These are phyloP conservation scores for Pseudopithomyces maydicus DNA, from an alignment of 2,329 filamentous ascomycete genomes.

Conservation along the genomic window DNA sequence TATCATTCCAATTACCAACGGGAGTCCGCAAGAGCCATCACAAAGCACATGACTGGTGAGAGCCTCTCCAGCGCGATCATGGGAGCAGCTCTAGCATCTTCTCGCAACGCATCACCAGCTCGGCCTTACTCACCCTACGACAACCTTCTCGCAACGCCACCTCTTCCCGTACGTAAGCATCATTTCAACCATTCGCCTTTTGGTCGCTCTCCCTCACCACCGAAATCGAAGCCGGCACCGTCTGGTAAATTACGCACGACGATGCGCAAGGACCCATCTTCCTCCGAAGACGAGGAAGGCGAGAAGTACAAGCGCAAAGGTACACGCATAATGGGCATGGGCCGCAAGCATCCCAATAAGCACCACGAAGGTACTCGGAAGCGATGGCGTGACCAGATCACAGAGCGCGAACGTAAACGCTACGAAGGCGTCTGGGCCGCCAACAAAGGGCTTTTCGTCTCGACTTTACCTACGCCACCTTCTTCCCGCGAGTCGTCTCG, in stretches of 20 bases:
- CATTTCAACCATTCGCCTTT: conserved; percentile 44
- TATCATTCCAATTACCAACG: conserved; percentile 49
- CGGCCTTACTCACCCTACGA: conserved; percentile 52
- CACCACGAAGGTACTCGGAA: conserved; percentile 78
- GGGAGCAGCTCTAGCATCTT: conserved; percentile 73
- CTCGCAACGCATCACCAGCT: conserved; percentile 55
- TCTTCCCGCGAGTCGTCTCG: conserved; percentile 11
- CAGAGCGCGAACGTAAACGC: conserved; percentile 72
- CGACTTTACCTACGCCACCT: conserved; percentile 19
- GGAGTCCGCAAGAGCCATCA: conserved; percentile 43
- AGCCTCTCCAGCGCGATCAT: conserved; percentile 76
- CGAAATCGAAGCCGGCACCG: conserved; percentile 37
- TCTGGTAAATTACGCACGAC: conserved; percentile 67
- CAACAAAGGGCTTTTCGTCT: conserved; percentile 65
- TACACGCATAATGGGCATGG: conserved; percentile 59
- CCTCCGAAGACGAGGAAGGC: conserved; percentile 56
- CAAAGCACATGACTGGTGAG: conserved; percentile 61
- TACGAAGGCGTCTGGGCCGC: conserved; percentile 88
- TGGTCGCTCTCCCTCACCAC: conserved; percentile 45
- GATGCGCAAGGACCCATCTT: conserved; percentile 59
- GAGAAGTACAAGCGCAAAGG: conserved; percentile 59
- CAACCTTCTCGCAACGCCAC: conserved; percentile 42
- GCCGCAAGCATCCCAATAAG: conserved; percentile 65
- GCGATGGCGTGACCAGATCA: conserved; percentile 78
- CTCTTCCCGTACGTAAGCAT: conserved; percentile 48